These are phyloP conservation scores for Argentina anserina DNA, from an alignment of 306 rosid genomes.

Conservation along the genomic window DNA sequence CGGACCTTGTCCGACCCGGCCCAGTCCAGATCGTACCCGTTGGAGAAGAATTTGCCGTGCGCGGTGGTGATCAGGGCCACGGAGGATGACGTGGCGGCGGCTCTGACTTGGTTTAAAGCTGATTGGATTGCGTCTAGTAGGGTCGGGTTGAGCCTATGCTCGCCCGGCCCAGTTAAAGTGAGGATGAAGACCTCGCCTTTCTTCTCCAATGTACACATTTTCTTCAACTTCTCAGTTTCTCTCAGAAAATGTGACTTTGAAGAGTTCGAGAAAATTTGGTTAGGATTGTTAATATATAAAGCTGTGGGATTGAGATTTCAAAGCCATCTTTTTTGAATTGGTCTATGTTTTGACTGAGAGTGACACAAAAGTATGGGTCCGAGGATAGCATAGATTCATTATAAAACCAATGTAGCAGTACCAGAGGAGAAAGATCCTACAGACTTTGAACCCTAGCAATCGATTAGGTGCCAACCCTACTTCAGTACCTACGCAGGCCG, in stretches of 20 bases:
- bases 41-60: constrained; percentile 81
- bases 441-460: background rate
- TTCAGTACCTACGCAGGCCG: constrained; percentile 4
- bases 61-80: constrained; percentile 74
- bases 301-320: background rate
- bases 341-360: background rate
- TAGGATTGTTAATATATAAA: background rate
- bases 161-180: constrained; percentile 56
- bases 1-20: constrained; percentile 25
- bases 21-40: constrained; percentile 79
- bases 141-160: constrained; percentile 71
- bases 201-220: constrained; percentile 71
- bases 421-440: background rate
- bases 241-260: background rate
- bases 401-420: background rate
- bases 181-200: constrained; percentile 59
- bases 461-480: background rate
- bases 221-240: background rate
- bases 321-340: background rate
- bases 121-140: constrained; percentile 52
- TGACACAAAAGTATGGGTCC: background rate
- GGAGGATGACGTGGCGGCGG: constrained; percentile 42
- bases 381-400: background rate
- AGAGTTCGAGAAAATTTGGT: no score
- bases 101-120: constrained; percentile 49